Conservation (phyloP, 2,329 filamentous ascomycete species). For the Gaeumannomyces tritici region DNA sequence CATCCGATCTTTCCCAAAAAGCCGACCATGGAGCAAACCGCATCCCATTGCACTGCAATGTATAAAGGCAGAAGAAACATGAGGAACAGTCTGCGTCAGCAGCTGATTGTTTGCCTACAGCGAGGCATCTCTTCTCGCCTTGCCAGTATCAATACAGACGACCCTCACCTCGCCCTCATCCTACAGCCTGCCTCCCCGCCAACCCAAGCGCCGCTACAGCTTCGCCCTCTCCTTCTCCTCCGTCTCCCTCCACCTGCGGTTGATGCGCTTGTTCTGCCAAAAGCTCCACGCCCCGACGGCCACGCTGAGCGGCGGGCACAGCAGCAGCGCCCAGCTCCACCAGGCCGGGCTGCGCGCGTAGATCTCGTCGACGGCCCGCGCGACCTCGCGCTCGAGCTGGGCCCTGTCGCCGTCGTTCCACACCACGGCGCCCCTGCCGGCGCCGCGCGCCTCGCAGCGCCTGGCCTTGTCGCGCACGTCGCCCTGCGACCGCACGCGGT, state of each 20-base stretch:
- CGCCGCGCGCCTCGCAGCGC: constrained; percentile 56
- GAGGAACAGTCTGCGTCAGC: neutral
- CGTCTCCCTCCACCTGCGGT: constrained; percentile 58
- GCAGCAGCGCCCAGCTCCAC: constrained; percentile 66
- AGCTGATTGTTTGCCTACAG: no score
- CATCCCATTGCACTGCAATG: no score
- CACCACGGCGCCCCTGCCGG: constrained; percentile 65
- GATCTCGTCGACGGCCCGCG: constrained; percentile 54
- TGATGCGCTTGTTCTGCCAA: constrained; percentile 61
- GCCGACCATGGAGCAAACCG: neutral
- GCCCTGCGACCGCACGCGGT: constrained; percentile 77
- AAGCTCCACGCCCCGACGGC: constrained; percentile 61
- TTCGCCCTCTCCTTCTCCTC: constrained; percentile 36
- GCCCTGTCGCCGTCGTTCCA: constrained; percentile 79
- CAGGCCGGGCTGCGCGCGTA: constrained; percentile 58
- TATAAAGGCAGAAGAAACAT: no score
- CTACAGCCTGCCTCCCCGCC: neutral
- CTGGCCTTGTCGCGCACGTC: constrained; percentile 78
- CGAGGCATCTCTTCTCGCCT: neutral
- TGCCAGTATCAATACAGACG: neutral
- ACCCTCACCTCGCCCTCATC: neutral
- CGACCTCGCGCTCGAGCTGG: constrained; percentile 59
- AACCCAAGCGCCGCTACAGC: constrained; percentile 18
- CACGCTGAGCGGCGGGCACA: constrained; percentile 67
- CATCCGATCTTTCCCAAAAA: neutral